Evolutionary conservation across 1,284 basidiomycete species (phyloP), one percentile per base, ranked within the genome.

Genomic region (Pseudozyma tsukubaensis): DNA sequence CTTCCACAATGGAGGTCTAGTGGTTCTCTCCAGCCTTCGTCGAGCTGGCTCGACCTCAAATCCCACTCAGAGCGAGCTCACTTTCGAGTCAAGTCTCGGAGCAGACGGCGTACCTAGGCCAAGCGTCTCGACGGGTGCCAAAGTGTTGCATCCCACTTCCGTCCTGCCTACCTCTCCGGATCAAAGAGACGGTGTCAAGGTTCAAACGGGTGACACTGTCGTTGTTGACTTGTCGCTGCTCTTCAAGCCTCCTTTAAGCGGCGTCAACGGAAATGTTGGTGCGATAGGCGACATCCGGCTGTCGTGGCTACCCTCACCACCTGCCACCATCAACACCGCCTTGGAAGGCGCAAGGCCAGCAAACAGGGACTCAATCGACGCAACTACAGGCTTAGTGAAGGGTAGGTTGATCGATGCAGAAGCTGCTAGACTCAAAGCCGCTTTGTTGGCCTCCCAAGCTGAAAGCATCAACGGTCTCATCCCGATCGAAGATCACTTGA

Each of bases 321-420:
- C 34, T 7, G 2, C 57, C 1, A 16, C 53, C 11, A 12, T 32
- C 8, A 4, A 18, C 29, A 19, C n/a, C 5, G 16, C 12, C 6
- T 18, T 6, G 34, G 50, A 52, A 7, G 5, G 39, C 7, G 35
- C 10, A 2, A 45, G n/a, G 14, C 24, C 32, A 5, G 36, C 2
- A 4, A 63, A 51, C 18, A 58, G 59, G 39, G 66, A 69, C 18
- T 52, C 66, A 8, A 50, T 47, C 16, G 66, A 56, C 35, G 21
- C 42, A 10, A 14, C 6, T n/a, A 36, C 58, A 6, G 55, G 51
- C 13, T 4, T 51, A 19, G 24, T 16, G n/a, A 59, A 50, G 19
- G 21, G 37, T 0, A 52, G 57, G 14, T n/a, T 64, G 43, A 60
- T 70, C 49, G 67, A 70, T 40, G 53, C 60, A 19, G 57, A 70